Conservation (phyloP, 2,329 filamentous ascomycete species). For the Penicillium concentricum region DNA sequence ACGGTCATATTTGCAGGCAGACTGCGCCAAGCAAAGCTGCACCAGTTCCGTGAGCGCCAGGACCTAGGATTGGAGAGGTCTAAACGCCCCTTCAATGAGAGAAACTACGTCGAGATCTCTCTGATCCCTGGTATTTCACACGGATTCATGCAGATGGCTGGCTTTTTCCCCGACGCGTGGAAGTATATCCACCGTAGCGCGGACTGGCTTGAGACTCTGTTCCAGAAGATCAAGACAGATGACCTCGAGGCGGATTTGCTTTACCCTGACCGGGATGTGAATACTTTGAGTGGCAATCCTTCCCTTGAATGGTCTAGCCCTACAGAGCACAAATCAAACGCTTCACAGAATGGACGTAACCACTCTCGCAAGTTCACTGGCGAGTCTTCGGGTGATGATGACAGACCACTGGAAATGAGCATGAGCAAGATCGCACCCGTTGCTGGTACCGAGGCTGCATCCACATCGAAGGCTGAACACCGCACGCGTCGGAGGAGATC, state of each 20-base stretch:
- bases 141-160: conserved; percentile 89
- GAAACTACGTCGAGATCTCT: conserved; percentile 75
- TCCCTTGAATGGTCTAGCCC: neutral
- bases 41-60: conserved; percentile 55
- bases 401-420: conserved; percentile 77
- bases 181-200: conserved; percentile 77
- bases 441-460: conserved; percentile 12
- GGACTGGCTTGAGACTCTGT: conserved; percentile 78
- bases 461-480: neutral
- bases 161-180: conserved; percentile 86
- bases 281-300: neutral
- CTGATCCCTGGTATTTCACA: conserved; percentile 88
- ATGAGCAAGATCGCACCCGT: conserved; percentile 45
- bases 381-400: conserved; percentile 75
- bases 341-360: conserved; percentile 30
- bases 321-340: conserved; percentile 2
- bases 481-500: conserved; percentile 15
- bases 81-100: conserved; percentile 64
- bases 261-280: conserved; percentile 5
- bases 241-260: conserved; percentile 18
- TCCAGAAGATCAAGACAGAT: conserved; percentile 41
- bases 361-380: conserved; percentile 49
- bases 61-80: conserved; percentile 56
- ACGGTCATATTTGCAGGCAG: conserved; percentile 94
- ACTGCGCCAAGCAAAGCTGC: conserved; percentile 72